A percentile compares a stretch with the other conserved stretches of the same genome.
Conservation (phyloP, 805 yeast species). For the Schwanniomyces sp. region DNA sequence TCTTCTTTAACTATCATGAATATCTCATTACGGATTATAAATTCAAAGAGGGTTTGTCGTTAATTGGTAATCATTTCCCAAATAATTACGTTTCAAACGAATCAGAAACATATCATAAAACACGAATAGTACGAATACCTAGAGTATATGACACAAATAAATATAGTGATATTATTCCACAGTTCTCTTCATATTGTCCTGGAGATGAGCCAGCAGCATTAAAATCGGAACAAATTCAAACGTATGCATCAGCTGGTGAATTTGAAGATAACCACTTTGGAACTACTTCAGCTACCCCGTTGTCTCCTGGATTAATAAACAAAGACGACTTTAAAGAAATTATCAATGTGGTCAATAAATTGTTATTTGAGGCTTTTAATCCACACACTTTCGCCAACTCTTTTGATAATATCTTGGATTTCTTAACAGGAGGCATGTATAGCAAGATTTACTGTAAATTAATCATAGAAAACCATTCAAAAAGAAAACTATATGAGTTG, state of each 20-base stretch:
- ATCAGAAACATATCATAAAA: slow-evolving; percentile 27
- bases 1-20: slow-evolving; percentile 71
- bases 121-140: slow-evolving; percentile 69
- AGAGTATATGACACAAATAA: slow-evolving; percentile 37
- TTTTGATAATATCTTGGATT: slow-evolving; percentile 41
- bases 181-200: slow-evolving; percentile 54
- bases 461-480: slow-evolving; percentile 19
- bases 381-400: slow-evolving; percentile 24
- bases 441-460: slow-evolving; percentile 17
- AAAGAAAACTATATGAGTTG: slow-evolving; percentile 33
- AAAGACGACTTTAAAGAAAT: slow-evolving; percentile 41
- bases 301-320: slow-evolving; percentile 25
- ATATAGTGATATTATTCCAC: slow-evolving; percentile 47
- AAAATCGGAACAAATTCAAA: slow-evolving; percentile 5
- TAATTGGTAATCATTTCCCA: slow-evolving; percentile 68
- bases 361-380: slow-evolving; percentile 38
- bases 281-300: slow-evolving; percentile 48
- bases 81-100: slow-evolving; percentile 43
- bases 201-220: slow-evolving; percentile 67
- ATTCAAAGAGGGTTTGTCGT: slow-evolving; percentile 18
- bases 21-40: slow-evolving; percentile 38
- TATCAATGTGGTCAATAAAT: slow-evolving; percentile 44
- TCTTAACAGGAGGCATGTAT: slow-evolving; percentile 38
- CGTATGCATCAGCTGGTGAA: slow-evolving; percentile 38
- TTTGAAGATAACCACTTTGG: slow-evolving; percentile 51